These are phyloP conservation scores for Ophiognomonia clavigignenti-juglandacearum DNA, from an alignment of 2,329 filamentous ascomycete genomes.

Conservation along the genomic window DNA sequence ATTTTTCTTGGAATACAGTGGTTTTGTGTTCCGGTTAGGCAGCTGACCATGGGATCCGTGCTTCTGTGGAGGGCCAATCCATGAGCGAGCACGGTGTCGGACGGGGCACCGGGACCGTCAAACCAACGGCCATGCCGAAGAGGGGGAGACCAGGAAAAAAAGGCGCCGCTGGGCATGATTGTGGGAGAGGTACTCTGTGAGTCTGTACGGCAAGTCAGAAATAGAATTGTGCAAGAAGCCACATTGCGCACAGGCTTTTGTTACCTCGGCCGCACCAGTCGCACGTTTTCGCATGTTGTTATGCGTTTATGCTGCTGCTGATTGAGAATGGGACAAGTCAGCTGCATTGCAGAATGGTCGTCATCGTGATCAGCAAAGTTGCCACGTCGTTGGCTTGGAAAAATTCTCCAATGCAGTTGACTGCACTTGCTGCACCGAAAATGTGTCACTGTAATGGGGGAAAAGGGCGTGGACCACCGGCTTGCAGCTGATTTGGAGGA, in stretches of 20 bases:
- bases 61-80: conserved; percentile 11
- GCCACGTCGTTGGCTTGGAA: background rate
- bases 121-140: too few species aligned
- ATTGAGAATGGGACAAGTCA: background rate
- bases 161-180: too few species aligned
- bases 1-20: conserved; percentile 11
- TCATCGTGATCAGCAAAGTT: background rate
- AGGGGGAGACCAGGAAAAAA: too few species aligned
- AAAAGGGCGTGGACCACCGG: conserved; percentile 14
- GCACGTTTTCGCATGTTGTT: background rate
- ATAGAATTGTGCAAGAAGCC: too few species aligned
- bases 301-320: background rate
- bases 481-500: too few species aligned
- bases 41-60: conserved; percentile 5
- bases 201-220: too few species aligned
- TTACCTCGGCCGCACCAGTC: too few species aligned
- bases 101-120: too few species aligned
- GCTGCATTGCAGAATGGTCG: background rate
- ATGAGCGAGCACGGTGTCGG: background rate
- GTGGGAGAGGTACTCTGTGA: too few species aligned
- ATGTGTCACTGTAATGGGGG: background rate
- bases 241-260: too few species aligned
- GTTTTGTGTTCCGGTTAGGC: conserved; percentile 14
- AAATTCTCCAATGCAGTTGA: background rate
- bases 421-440: background rate